These are phyloP conservation scores for Coemansia sp. DNA, from an alignment of 192 early-diverging fungal species.

Conservation along the genomic window DNA sequence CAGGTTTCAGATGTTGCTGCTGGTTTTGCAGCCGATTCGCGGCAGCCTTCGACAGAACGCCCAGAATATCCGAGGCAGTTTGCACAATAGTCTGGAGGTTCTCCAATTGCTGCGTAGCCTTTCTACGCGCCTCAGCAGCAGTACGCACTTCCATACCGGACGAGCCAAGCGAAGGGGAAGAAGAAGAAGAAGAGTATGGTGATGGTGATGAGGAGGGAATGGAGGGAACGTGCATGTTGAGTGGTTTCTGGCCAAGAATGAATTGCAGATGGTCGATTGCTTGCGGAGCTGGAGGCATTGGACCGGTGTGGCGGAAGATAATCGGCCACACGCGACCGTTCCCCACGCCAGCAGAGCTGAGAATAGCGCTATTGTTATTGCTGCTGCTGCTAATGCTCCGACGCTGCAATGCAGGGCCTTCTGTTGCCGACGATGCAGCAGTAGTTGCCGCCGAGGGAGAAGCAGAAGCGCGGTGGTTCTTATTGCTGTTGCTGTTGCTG, in stretches of 20 bases:
- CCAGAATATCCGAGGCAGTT: constrained; percentile 14
- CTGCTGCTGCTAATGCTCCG: constrained; percentile 7
- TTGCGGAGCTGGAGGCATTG: constrained; percentile 16
- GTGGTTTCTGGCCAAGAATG: constrained; percentile 21
- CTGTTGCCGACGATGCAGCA: background rate
- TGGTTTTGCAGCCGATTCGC: background rate
- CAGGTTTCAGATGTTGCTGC: background rate
- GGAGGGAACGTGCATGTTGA: background rate
- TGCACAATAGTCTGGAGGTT: constrained; percentile 13
- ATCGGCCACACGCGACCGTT: background rate
- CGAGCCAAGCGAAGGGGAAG: background rate
- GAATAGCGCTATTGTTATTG: constrained; percentile 10
- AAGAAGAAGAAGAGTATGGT: background rate
- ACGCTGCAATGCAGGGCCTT: background rate
- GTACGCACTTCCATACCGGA: constrained; percentile 10
- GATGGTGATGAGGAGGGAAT: background rate
- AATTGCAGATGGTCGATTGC: constrained; percentile 22
- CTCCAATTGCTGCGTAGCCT: constrained; percentile 13
- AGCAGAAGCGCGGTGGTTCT: background rate
- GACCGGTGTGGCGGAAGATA: constrained; percentile 16
- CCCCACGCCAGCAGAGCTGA: background rate
- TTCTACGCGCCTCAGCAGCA: constrained; percentile 13
- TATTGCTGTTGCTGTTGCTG: background rate
- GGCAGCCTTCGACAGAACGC: constrained; percentile 2
- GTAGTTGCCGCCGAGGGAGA: background rate